Percentiles rank a stretch among this genome's conserved stretches.
These are phyloP conservation scores for Hemerocallis citrina DNA, from an alignment of 106 monocot genomes.

Conservation along the genomic window DNA sequence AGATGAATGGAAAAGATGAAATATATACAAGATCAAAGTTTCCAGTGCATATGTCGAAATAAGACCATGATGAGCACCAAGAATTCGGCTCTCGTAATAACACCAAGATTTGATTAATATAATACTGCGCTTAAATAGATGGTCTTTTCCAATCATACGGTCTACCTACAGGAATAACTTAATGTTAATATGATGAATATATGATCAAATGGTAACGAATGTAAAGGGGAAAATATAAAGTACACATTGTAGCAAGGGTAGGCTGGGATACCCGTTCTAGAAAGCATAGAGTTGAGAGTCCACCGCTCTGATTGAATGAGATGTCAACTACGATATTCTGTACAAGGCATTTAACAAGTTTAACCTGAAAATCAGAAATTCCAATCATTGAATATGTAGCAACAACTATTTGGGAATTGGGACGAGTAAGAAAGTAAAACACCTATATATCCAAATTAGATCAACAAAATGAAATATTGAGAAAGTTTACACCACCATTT, in stretches of 20 bases:
- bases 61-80: conserved; percentile 90
- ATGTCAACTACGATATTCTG: conserved; percentile 81
- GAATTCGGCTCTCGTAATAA: conserved; percentile 96
- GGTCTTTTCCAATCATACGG: conserved; percentile 54
- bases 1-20: conserved; percentile 72
- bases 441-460: too few species aligned
- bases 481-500: too few species aligned
- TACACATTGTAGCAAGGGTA: not conserved
- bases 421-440: too few species aligned
- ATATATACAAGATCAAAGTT: conserved; percentile 78
- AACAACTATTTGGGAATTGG: too few species aligned
- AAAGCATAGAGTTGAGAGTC: conserved; percentile 64
- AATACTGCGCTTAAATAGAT: conserved; percentile 87
- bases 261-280: conserved; percentile 41
- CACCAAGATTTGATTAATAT: conserved; percentile 97
- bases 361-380: conserved; percentile 43
- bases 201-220: not conserved
- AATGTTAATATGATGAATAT: not conserved
- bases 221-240: not conserved
- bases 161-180: conserved; percentile 45
- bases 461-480: too few species aligned
- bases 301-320: conserved; percentile 77
- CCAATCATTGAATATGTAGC: not conserved
- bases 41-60: conserved; percentile 97
- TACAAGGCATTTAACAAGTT: conserved; percentile 70